Evolutionary conservation across 1,284 basidiomycete genomes (phyloP).

Genomic region (Ceratobasidium sp.): DNA sequence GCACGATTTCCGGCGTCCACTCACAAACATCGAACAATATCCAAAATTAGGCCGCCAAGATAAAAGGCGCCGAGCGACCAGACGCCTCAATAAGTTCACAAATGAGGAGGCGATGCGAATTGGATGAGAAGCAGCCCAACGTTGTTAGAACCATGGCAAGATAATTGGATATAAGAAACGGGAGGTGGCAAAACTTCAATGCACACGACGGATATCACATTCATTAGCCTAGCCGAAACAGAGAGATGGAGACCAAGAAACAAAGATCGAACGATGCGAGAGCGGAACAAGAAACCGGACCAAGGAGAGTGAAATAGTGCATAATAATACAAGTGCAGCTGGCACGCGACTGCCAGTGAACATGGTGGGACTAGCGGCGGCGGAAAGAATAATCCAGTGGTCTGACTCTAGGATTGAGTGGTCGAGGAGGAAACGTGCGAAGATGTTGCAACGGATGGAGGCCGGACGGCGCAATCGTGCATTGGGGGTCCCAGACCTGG

Average conservation of each 20-base stretch:
- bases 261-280: neutral
- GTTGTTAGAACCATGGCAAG: too few species aligned
- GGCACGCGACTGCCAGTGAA: slow-evolving; percentile 3
- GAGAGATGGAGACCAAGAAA: slow-evolving; percentile 11
- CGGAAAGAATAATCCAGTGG: neutral
- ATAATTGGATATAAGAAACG: neutral
- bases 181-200: slow-evolving; percentile 5
- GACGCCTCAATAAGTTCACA: too few species aligned
- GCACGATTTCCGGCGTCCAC: too few species aligned
- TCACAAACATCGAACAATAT: too few species aligned
- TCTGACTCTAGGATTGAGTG: neutral
- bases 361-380: neutral
- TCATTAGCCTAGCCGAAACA: slow-evolving; percentile 10
- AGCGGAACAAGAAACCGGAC: slow-evolving; percentile 2
- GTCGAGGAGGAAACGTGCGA: slow-evolving; percentile 7
- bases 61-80: too few species aligned
- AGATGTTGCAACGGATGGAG: neutral
- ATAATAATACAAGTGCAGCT: slow-evolving; percentile 35
- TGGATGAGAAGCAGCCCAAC: too few species aligned
- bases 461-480: neutral
- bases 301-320: slow-evolving; percentile 11
- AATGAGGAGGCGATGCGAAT: too few species aligned
- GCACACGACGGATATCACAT: slow-evolving; percentile 1
- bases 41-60: too few species aligned
- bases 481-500: slow-evolving; percentile 34